Base-by-base conservation (phyloP, 2,329 filamentous ascomycete species). In the Dothideomycetidae sp. region DNA sequence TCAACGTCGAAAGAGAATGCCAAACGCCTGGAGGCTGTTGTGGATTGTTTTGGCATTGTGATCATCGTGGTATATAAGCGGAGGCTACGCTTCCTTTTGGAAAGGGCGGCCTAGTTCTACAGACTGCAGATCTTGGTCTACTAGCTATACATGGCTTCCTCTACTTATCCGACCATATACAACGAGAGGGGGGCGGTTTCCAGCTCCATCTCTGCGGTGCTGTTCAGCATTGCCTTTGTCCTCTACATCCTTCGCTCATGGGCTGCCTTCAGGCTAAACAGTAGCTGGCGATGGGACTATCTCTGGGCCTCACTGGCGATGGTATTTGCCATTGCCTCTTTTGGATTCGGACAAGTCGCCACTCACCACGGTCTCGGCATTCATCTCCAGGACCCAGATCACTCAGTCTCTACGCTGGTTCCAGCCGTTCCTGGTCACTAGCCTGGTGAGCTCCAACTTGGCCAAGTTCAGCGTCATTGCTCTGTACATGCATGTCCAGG, bases 381-480 rank as follows among this genome's bases (percentile, higher is more conserved):
- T 14, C 29, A 38, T n/a, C 7, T 26, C 21, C n/a, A 26, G 7
- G n/a, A 7, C 21, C 21, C n/a, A 26, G 21, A 7, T 26, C 21
- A 7, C 21, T 7, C 21, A 26, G 21, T 7, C 21, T n/a, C 21
- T 26, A 7, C 21, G n/a, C 21, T 26, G 21, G 21, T 26, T 26
- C n/a, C 7, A 26, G 21, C 21, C 21, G 21, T 26, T 26, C 21
- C 21, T 26, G 21, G 21, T 26, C n/a, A 26, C 21, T n/a, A 26
- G 7, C 7, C 7, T 26, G 7, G 21, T 26, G 21, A 26, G 21
- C 21, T 26, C 21, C 7, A 29, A 31, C 3, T 38, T 38, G 9
- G 36, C 36, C 13, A 38, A 38, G 12, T 38, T 38, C 36, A 31
- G 28, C 30, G 31, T 38, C 19, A 38, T 38, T 5, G 36, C 36